Conservation (phyloP, 2,329 filamentous ascomycete species). For the Stachybotrys chartarum region DNA sequence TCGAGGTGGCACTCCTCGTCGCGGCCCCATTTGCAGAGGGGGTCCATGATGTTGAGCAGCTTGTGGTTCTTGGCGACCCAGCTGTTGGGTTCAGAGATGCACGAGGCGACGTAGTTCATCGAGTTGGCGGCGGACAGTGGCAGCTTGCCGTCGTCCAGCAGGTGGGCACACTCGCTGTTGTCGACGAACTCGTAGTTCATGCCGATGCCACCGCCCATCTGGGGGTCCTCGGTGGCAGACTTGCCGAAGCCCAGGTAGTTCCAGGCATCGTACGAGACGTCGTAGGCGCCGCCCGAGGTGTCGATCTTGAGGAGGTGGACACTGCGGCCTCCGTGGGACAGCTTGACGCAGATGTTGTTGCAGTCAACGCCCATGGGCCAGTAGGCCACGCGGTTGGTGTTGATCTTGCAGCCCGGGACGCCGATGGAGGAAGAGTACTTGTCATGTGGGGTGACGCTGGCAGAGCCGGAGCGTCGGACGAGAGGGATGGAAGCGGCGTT, state of each 20-base stretch:
- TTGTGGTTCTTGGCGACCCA: slow-evolving; percentile 46
- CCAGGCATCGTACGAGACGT: slow-evolving; percentile 56
- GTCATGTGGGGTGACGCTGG: slow-evolving; percentile 45
- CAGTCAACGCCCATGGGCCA: slow-evolving; percentile 48
- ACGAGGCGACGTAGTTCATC: slow-evolving; percentile 45
- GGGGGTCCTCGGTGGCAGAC: slow-evolving; percentile 37
- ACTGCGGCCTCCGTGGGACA: slow-evolving; percentile 38
- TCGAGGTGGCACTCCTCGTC: slow-evolving; percentile 45
- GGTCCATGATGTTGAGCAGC: slow-evolving; percentile 46
- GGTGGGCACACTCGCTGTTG: slow-evolving; percentile 38
- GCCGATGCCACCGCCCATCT: slow-evolving; percentile 39
- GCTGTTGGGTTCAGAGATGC: slow-evolving; percentile 35
- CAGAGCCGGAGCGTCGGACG: slow-evolving; percentile 17
- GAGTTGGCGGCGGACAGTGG: slow-evolving; percentile 49
- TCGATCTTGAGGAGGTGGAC: slow-evolving; percentile 54
- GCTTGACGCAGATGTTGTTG: slow-evolving; percentile 48
- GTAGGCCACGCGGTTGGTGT: slow-evolving; percentile 55
- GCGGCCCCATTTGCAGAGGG: slow-evolving; percentile 39
- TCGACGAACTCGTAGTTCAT: slow-evolving; percentile 44
- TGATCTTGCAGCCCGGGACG: slow-evolving; percentile 52
- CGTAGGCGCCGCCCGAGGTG: slow-evolving; percentile 46
- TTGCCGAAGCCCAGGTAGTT: slow-evolving; percentile 48
- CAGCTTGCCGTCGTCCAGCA: slow-evolving; percentile 44
- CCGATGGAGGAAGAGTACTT: slow-evolving; percentile 50
- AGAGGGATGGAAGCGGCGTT: slow-evolving; percentile 18